phyloP scores from a whole-genome alignment of 352 stramenopile species.

The Thalassiosira mediterranea region DNA sequence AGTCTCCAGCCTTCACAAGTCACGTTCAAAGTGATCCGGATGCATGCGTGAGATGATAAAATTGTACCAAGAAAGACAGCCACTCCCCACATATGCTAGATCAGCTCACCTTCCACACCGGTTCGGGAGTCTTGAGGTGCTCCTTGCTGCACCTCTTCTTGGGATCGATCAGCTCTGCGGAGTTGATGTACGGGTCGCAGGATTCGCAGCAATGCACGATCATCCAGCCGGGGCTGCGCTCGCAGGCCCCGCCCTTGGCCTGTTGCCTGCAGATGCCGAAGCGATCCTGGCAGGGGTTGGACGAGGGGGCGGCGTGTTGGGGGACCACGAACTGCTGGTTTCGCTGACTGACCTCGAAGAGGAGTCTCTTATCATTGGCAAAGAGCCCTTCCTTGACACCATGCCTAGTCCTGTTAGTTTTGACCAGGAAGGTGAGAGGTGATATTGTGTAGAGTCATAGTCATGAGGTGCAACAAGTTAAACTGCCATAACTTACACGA shows the following conservation, averaged over 20 bases:
- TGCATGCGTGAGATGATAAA: too few species aligned
- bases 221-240: slow-evolving; percentile 79
- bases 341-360: slow-evolving; percentile 26
- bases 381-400: slow-evolving; percentile 61
- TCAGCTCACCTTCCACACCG: slow-evolving; percentile 48
- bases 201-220: slow-evolving; percentile 81
- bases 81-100: too few species aligned
- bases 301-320: slow-evolving; percentile 45
- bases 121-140: slow-evolving; percentile 70
- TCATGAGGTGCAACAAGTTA: too few species aligned
- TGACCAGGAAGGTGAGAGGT: too few species aligned
- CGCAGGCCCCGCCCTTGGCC: slow-evolving; percentile 59
- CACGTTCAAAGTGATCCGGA: too few species aligned
- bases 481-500: too few species aligned
- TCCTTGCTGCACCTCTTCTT: slow-evolving; percentile 67
- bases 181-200: slow-evolving; percentile 67
- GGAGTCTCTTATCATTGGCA: slow-evolving; percentile 35
- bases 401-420: too few species aligned
- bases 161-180: slow-evolving; percentile 73
- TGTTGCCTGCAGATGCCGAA: slow-evolving; percentile 58
- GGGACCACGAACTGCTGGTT: slow-evolving; percentile 54
- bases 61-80: too few species aligned
- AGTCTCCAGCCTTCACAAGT: slow-evolving; percentile 73
- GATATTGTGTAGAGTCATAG: neutral
- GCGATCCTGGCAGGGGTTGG: slow-evolving; percentile 63